Evolutionary conservation across 1,284 basidiomycete genomes (phyloP), one percentile per base, ranked within the genome.

Genomic region (Vanrija sp.): DNA sequence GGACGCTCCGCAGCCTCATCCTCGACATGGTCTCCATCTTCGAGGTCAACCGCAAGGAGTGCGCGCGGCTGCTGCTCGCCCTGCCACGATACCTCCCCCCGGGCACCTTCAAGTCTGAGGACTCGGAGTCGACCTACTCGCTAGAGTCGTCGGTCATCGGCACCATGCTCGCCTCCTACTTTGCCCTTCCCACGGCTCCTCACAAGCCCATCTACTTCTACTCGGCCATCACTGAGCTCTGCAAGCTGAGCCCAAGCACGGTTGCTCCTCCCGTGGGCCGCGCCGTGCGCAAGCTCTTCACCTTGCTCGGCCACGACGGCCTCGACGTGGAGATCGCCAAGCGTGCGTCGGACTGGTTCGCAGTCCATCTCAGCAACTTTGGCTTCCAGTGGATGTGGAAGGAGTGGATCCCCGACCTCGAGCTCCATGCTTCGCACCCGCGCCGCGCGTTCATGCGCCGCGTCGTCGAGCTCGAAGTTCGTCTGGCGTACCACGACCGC

Each of bases 361-460:
- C 91, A 6, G 83, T 90, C 2, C 96, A 99, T 68, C 88, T 98
- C 83, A 93, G 89, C 66, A 99, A 98, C 78, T 99, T 98, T 76
- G 88, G 88, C 19, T 98, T 98, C 79, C 86, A 87, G 66, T 99
- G 96, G 96, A 92, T 94, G n/a, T 99, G 96, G 96, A 93, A 92
- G 68, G 96, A 98, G 82, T 99, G 96, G 95, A 79, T 93, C n/a
- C 85, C 88, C 1, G 94, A 97, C 74, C 78, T 96, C 14, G 73
- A 80, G 3, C 76, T 95, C 14, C 80, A 85, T 1, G 67, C 80
- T 8, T 80, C 86, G 55, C 93, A 98, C 70, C 94, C 95, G 0
- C 89, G 86, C 65, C 83, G 90, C 15, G 82, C 85, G 1, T 95
- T 98, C 74, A 88, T 95, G 76, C 85, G 88, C n/a, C 82, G 90